Percentiles rank a stretch among this genome's conserved stretches.
These are phyloP conservation scores for Trichophyton rubrum DNA, from an alignment of 2,329 filamentous ascomycete species.

Conservation along the genomic window DNA sequence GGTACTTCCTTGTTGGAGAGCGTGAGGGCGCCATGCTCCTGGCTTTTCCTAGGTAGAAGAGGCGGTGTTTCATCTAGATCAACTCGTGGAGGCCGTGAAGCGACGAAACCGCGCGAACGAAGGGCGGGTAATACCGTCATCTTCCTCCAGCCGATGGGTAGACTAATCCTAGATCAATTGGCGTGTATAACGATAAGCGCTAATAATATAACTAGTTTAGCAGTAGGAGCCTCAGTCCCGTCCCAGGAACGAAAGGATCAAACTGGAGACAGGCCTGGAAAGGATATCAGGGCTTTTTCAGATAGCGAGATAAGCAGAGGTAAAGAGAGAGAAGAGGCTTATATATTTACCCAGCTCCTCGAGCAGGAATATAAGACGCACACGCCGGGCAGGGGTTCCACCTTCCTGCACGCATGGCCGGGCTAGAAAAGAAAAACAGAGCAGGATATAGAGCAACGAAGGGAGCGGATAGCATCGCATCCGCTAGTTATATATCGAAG, in stretches of 20 bases:
- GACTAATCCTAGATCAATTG: neutral
- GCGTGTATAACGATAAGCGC: neutral
- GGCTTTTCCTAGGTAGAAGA: neutral
- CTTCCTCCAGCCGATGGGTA: neutral
- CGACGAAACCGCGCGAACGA: neutral
- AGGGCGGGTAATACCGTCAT: neutral
- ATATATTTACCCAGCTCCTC: neutral
- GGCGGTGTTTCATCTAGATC: slow-evolving; percentile 2
- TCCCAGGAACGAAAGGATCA: neutral
- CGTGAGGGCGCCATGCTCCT: slow-evolving; percentile 13
- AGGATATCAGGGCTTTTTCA: neutral
- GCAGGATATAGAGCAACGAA: neutral
- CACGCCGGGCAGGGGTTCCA: neutral
- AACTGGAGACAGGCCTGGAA: neutral
- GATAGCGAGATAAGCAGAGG: too few relatives aligned
- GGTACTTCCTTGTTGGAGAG: slow-evolving; percentile 41
- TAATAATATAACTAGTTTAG: neutral
- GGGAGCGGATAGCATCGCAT: neutral
- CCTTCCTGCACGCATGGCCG: neutral
- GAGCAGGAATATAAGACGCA: neutral
- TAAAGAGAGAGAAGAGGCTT: neutral
- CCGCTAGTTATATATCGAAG: neutral
- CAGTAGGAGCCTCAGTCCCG: neutral
- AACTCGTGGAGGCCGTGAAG: neutral
- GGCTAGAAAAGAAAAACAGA: neutral